Evolutionary conservation across 257 asterid genomes (phyloP), one percentile per base, ranked within the genome.

Genomic region (Solanum pinnatisectum): DNA sequence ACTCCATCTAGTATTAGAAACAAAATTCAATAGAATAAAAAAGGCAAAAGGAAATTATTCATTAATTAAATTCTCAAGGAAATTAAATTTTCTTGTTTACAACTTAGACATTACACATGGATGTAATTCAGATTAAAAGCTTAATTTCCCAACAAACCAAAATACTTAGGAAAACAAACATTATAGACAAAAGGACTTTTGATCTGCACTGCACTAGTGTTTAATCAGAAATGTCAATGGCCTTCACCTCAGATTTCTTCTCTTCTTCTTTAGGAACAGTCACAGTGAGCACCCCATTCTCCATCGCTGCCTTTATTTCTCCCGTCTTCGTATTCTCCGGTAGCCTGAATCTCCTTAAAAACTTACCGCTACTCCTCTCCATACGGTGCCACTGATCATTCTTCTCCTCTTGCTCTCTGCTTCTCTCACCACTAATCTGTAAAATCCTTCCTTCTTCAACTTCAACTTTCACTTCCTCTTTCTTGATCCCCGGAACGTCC

Each of bases 401-500:
- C 86, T 79, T 87, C 44, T 90, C 91, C 46, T 90, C 91, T 22
- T 85, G 13, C 49, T 90, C 91, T 1, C 89, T 70, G 87, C 83
- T 90, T 87, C 88, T 85, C 89, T 90, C 91, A 3, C 91, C 90
- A 3, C 87, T 79, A 15, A 90, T 88, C 65, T 88, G 90, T 59
- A 59, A 59, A 3, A 59, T 59, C 2, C 12, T 20, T 7, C 25
- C 67, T 56, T 56, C 0, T 56, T 56, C 67, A 0, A 56, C 67
- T 56, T 56, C 67, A 0, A 56, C 67, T 56, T 56, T 56, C 0
- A 59, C 87, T 30, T 89, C 89, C 35, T 89, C 91, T 85, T 86
- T 90, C 40, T 83, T 90, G 30, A 90, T 60, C 72, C 90, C 91
- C 0, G 90, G 91, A 37, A 88, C 74, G 9, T 90, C 91, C 3